Conservation (phyloP, 2,329 filamentous ascomycete species). For the Fusarium equiseti region DNA sequence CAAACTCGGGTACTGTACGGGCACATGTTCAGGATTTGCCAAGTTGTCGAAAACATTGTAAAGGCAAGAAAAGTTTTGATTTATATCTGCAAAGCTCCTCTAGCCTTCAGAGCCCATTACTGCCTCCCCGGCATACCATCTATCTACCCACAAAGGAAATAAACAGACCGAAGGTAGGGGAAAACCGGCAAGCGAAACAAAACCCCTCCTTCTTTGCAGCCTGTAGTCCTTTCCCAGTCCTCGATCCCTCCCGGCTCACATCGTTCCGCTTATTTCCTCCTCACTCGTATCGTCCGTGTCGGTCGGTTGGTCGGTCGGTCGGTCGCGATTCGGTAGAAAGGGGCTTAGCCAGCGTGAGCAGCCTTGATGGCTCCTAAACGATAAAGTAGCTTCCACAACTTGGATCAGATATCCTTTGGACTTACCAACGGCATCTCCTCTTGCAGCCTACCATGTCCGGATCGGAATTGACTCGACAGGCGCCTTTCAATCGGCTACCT, state of each 20-base stretch:
- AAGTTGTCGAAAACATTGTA: accelerated
- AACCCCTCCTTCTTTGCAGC: not conserved
- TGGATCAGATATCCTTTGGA: not conserved
- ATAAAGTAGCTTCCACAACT: not conserved
- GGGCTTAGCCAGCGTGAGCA: not conserved
- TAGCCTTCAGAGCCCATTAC: not conserved
- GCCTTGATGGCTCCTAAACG: not conserved
- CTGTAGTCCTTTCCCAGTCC: not conserved
- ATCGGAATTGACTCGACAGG: not conserved
- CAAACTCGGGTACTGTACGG: too few relatives aligned
- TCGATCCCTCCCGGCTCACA: not conserved
- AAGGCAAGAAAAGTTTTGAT: not conserved
- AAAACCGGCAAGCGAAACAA: not conserved
- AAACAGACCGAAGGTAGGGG: not conserved
- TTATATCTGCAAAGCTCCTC: not conserved
- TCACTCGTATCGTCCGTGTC: not conserved
- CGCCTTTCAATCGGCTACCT: not conserved
- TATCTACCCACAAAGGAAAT: not conserved
- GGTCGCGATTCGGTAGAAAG: not conserved
- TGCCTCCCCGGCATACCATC: not conserved
- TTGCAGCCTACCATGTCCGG: not conserved
- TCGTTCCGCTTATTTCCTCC: not conserved
- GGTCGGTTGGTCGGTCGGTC: not conserved
- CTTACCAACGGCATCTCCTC: not conserved
- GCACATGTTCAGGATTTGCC: not conserved